These are phyloP conservation scores for Karstenula rhodostoma DNA, from an alignment of 2,329 filamentous ascomycete species.

Conservation along the genomic window DNA sequence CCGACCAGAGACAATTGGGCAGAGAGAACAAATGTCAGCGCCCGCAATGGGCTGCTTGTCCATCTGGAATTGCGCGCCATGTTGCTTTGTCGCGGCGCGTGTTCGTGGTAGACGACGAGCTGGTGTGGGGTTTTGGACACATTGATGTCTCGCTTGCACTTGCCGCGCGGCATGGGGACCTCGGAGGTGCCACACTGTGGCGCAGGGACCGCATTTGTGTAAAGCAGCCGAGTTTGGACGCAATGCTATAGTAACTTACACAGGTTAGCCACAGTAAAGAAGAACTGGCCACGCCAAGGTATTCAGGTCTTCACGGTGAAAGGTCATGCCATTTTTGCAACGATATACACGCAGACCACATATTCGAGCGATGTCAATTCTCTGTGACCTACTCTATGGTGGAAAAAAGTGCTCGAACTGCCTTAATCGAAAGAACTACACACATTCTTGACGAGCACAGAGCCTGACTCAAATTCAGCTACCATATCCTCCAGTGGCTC, in stretches of 20 bases:
- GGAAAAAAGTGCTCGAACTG: no score
- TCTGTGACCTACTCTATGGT: no score
- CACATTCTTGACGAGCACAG: neutral
- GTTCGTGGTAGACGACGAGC: conserved; percentile 25
- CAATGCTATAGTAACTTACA: no score
- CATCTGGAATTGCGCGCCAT: conserved; percentile 38
- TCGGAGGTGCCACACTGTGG: conserved; percentile 14
- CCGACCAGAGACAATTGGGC: conserved; percentile 35
- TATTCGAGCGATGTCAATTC: no score
- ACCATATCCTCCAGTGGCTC: neutral
- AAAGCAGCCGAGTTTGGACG: no score
- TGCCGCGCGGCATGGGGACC: conserved; percentile 7
- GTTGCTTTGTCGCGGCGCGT: conserved; percentile 22
- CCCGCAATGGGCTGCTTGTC: conserved; percentile 25
- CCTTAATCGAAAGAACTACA: neutral
- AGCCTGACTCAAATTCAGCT: neutral
- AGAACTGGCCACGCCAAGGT: no score
- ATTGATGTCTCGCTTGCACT: conserved; percentile 22
- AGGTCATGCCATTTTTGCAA: no score
- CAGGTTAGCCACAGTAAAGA: no score
- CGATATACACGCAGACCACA: no score
- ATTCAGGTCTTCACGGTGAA: no score
- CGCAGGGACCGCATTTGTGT: conserved; percentile 2
- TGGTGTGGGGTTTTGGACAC: conserved; percentile 36
- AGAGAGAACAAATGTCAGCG: conserved; percentile 32